Evolutionary conservation across 768 basidiomycete species (phyloP).

Genomic region (Tephrocybe sp.): DNA sequence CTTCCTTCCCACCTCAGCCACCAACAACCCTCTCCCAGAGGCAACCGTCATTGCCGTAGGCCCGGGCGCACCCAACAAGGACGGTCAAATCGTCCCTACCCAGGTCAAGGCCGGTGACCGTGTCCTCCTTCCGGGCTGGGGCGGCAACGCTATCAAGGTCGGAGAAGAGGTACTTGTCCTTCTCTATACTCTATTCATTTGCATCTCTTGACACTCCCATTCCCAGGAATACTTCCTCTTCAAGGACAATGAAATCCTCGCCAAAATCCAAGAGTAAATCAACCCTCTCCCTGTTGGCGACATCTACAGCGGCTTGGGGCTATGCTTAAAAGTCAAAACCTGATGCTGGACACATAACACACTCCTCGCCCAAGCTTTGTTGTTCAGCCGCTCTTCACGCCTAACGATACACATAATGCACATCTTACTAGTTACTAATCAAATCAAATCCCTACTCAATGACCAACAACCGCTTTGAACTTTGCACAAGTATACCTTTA

Average conservation of each 20-base stretch:
- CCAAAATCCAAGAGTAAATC: constrained; percentile 87
- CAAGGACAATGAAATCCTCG: constrained; percentile 92
- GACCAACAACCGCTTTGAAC: no score
- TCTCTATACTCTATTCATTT: not conserved
- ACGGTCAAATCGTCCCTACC: constrained; percentile 72
- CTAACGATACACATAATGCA: not conserved
- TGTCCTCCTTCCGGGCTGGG: constrained; percentile 94
- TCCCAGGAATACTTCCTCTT: constrained; percentile 90
- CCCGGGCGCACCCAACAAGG: constrained; percentile 89
- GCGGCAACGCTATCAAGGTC: constrained; percentile 92
- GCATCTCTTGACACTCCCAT: not conserved
- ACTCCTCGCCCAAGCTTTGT: not conserved
- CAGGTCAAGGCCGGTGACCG: constrained; percentile 86
- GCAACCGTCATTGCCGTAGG: constrained; percentile 95
- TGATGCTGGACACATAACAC: not conserved
- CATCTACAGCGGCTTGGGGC: no score
- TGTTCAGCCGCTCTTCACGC: not conserved
- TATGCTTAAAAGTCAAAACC: not conserved
- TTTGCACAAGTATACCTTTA: no score
- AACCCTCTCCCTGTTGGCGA: not conserved
- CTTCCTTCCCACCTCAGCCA: constrained; percentile 91
- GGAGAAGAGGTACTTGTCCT: constrained; percentile 77
- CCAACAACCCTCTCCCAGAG: constrained; percentile 85
- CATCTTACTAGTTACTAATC: not conserved
- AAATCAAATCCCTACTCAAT: not conserved